Evolutionary conservation across 257 asterid genomes (phyloP).

Genomic region (Plectranthus barbatus): DNA sequence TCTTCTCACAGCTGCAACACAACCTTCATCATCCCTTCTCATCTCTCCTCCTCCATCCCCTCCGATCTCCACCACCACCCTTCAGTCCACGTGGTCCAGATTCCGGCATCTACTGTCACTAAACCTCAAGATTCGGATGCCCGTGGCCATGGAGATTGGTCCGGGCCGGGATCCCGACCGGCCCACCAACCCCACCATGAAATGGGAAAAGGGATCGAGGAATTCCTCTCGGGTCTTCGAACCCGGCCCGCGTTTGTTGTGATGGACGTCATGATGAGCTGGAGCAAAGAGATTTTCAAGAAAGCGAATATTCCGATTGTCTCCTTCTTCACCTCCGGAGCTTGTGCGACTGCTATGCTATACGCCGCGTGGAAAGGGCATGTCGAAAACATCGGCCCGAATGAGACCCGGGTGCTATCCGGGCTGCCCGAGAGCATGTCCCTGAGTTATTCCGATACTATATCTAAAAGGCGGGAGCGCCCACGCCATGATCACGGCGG

Average conservation of each 20-base stretch:
- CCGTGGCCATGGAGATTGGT: too few relatives aligned
- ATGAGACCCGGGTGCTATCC: slow-evolving; percentile 29
- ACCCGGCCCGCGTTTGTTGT: slow-evolving; percentile 41
- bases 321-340: slow-evolving; percentile 57
- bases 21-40: slow-evolving; percentile 49
- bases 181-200: slow-evolving; percentile 18
- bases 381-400: slow-evolving; percentile 29
- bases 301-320: slow-evolving; percentile 36
- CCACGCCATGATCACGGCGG: background rate
- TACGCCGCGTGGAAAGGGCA: slow-evolving; percentile 50
- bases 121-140: slow-evolving; percentile 2
- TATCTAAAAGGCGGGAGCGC: slow-evolving; percentile 15
- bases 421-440: slow-evolving; percentile 51
- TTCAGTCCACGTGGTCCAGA: slow-evolving; percentile 21
- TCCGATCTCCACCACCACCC: slow-evolving; percentile 22
- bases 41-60: slow-evolving; percentile 54
- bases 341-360: slow-evolving; percentile 56
- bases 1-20: slow-evolving; percentile 34
- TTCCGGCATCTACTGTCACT: slow-evolving; percentile 16
- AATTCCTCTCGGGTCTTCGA: slow-evolving; percentile 17
- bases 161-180: too few relatives aligned
- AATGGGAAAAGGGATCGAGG: slow-evolving; percentile 42
- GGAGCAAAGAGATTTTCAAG: slow-evolving; percentile 50
- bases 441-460: slow-evolving; percentile 29
- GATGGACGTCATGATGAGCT: slow-evolving; percentile 69